These are phyloP conservation scores for Isabelozyma heimii DNA, from an alignment of 805 yeast species.

Conservation along the genomic window DNA sequence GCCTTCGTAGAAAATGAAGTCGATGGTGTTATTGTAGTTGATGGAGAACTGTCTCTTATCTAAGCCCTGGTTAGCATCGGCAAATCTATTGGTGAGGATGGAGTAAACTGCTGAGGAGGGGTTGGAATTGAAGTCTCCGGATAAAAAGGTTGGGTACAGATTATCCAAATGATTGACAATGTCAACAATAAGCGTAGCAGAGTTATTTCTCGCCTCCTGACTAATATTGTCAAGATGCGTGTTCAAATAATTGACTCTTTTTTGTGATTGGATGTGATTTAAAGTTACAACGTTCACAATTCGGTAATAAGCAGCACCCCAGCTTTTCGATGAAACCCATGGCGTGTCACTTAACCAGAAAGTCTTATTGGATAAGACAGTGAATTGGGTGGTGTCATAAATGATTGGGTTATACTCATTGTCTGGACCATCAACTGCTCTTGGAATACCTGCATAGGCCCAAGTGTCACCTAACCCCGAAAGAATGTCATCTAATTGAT, in stretches of 20 bases:
- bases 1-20: conserved; percentile 3
- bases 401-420: conserved; percentile 5
- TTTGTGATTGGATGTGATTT: conserved; percentile 4
- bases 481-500: conserved; percentile 6
- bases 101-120: conserved; percentile 18
- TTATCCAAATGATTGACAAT: conserved; percentile 3
- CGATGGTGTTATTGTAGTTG: conserved; percentile 1
- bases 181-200: conserved; percentile 5
- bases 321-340: conserved; percentile 2
- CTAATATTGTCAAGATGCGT: conserved; percentile 9
- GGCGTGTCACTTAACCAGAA: conserved; percentile 8
- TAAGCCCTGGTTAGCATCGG: not conserved
- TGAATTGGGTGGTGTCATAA: not conserved
- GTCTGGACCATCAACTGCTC: conserved; percentile 1
- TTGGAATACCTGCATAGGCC: conserved; percentile 5
- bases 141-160: conserved; percentile 35
- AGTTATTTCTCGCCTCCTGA: conserved; percentile 8
- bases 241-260: conserved; percentile 7
- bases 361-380: conserved; percentile 1
- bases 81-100: conserved; percentile 17
- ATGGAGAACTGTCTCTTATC: not conserved
- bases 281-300: conserved; percentile 9
- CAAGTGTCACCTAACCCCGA: conserved; percentile 3
- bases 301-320: conserved; percentile 9
- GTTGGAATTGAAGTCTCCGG: conserved; percentile 57